Evolutionary conservation across 2,329 filamentous ascomycete genomes (phyloP).

Genomic region (Hysterium pulicare): DNA sequence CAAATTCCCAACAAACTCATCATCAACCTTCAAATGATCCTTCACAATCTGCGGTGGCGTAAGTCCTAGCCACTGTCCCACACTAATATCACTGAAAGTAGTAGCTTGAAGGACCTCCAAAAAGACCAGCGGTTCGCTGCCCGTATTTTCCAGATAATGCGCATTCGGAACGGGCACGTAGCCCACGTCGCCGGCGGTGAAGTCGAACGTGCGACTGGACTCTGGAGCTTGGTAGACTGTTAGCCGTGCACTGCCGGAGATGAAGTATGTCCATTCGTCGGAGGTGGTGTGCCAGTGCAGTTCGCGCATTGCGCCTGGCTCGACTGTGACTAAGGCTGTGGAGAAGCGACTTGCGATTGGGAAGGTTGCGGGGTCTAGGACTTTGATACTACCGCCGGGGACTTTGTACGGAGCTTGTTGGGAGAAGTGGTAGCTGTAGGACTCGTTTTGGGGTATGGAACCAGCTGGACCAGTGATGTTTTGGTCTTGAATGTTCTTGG

Average conservation of each 20-base stretch:
- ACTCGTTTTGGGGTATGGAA: conserved; percentile 22
- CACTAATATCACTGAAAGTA: conserved; percentile 53
- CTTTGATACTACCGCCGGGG: conserved; percentile 58
- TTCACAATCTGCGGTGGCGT: conserved; percentile 41
- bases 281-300: conserved; percentile 61
- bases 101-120: conserved; percentile 57
- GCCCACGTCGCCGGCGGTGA: conserved; percentile 57
- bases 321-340: conserved; percentile 54
- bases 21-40: conserved; percentile 26
- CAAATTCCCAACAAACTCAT: conserved; percentile 25
- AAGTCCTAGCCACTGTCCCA: conserved; percentile 58
- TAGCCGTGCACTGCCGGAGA: conserved; percentile 54
- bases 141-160: conserved; percentile 62
- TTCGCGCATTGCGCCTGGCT: conserved; percentile 63
- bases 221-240: conserved; percentile 54
- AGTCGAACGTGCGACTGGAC: conserved; percentile 56
- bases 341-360: conserved; percentile 56
- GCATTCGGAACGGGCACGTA: conserved; percentile 55
- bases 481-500: conserved; percentile 36
- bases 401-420: conserved; percentile 50
- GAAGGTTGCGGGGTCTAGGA: conserved; percentile 57
- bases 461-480: conserved; percentile 45
- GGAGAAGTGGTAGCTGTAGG: conserved; percentile 44
- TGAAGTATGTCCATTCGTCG: conserved; percentile 62
- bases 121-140: conserved; percentile 55